Conservation (phyloP, 805 yeast genomes). For the Ogataea parapolymorpha region DNA sequence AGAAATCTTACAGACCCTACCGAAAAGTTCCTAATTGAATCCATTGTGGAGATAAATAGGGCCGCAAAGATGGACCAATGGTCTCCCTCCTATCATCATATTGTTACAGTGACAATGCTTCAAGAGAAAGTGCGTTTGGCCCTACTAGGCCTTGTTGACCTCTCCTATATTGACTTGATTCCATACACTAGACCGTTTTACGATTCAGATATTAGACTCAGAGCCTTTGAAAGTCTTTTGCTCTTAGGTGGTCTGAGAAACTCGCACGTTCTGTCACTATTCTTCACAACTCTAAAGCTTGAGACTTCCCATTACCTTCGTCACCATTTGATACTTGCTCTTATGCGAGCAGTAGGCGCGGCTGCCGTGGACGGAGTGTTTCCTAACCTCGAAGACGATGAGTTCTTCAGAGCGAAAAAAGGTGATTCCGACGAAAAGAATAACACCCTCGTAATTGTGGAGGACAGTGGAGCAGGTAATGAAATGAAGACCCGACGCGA, state of each 20-base stretch:
- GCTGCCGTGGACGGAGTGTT: slow-evolving; percentile 66
- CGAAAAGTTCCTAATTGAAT: slow-evolving; percentile 40
- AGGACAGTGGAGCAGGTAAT: slow-evolving; percentile 43
- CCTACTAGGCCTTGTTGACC: slow-evolving; percentile 46
- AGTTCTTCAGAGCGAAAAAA: slow-evolving; percentile 34
- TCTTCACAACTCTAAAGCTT: slow-evolving; percentile 52
- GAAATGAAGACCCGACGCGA: slow-evolving; percentile 57
- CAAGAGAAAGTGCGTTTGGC: slow-evolving; percentile 59
- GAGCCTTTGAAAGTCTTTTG: slow-evolving; percentile 69
- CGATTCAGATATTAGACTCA: slow-evolving; percentile 52
- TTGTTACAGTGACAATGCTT: slow-evolving; percentile 55
- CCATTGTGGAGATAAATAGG: slow-evolving; percentile 67
- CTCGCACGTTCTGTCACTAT: slow-evolving; percentile 53
- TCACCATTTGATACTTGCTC: slow-evolving; percentile 42
- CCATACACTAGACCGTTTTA: slow-evolving; percentile 47
- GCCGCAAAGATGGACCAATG: slow-evolving; percentile 78
- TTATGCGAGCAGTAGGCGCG: slow-evolving; percentile 54
- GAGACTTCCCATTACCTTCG: slow-evolving; percentile 55
- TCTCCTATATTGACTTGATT: slow-evolving; percentile 54
- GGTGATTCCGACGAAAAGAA: slow-evolving; percentile 11
- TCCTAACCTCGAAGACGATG: slow-evolving; percentile 61
- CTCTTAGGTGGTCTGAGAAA: slow-evolving; percentile 76
- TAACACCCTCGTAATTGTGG: slow-evolving; percentile 50
- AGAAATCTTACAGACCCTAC: slow-evolving; percentile 27
- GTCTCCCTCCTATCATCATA: slow-evolving; percentile 69